These are phyloP conservation scores for Apodospora peruviana DNA, from an alignment of 495 filamentous ascomycete species.

Conservation along the genomic window DNA sequence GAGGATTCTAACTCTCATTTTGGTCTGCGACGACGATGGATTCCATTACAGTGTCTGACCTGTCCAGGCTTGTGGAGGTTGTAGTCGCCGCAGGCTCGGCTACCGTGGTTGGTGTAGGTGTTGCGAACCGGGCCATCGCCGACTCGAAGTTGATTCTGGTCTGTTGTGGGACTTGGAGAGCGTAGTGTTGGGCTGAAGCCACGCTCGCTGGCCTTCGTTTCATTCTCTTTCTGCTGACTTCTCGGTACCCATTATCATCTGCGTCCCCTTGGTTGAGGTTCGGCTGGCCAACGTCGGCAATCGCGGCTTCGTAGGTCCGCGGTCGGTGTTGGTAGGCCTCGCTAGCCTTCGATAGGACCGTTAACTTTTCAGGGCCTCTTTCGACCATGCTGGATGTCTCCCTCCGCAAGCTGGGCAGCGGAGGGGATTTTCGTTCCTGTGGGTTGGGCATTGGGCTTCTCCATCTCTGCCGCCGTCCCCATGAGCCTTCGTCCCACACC, in stretches of 20 bases:
- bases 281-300: not conserved
- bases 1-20: slow-evolving; percentile 2
- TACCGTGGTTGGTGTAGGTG: not conserved
- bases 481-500: slow-evolving; percentile 2
- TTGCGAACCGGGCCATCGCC: not conserved
- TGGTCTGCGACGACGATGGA: not conserved
- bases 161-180: not conserved
- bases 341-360: not conserved
- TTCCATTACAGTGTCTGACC: not conserved
- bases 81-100: not conserved
- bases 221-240: not conserved
- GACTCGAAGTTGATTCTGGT: not conserved
- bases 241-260: not conserved
- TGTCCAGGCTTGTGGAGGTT: not conserved
- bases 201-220: not conserved
- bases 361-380: not conserved
- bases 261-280: not conserved
- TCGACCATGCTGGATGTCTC: not conserved
- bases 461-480: not conserved
- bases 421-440: not conserved
- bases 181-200: not conserved
- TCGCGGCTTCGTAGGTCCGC: not conserved
- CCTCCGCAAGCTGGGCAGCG: not conserved
- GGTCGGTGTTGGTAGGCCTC: not conserved
- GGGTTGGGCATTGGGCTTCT: not conserved